Percentiles rank a stretch among this genome's conserved stretches.
Evolutionary conservation across 2,329 filamentous ascomycete genomes (phyloP).

Genomic region (Lasiodiplodia gonubiensis): DNA sequence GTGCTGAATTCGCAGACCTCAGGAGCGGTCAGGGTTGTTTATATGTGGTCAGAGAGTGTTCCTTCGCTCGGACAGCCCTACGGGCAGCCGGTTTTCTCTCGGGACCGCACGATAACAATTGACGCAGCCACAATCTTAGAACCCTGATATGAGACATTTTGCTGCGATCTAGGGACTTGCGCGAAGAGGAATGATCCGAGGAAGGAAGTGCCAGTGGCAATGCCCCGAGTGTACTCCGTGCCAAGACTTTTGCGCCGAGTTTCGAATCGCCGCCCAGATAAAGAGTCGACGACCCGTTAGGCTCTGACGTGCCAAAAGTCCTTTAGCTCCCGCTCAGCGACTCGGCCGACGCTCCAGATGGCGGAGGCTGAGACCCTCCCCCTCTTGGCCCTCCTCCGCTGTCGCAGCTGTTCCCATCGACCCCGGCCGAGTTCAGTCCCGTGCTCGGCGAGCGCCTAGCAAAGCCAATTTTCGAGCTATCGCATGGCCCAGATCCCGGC

Average conservation of each 20-base stretch:
- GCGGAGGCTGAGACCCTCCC: not conserved
- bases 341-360: not conserved
- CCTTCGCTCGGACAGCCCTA: conserved; percentile 1
- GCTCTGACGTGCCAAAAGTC: not conserved
- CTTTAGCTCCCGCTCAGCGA: not conserved
- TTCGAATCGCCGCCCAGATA: conserved; percentile 10
- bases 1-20: not conserved
- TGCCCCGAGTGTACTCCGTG: conserved; percentile 16
- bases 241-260: conserved; percentile 13
- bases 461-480: not conserved
- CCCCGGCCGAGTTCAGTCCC: conserved; percentile 23
- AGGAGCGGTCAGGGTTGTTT: conserved; percentile 19
- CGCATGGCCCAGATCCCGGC: not conserved
- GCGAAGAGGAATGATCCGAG: conserved; percentile 16
- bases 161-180: conserved; percentile 4
- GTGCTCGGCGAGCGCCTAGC: not conserved
- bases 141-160: not conserved
- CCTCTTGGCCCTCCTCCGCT: conserved; percentile 14
- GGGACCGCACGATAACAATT: conserved; percentile 16
- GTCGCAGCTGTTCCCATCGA: conserved; percentile 1
- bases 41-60: not conserved
- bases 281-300: conserved; percentile 2
- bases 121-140: conserved; percentile 19
- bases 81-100: conserved; percentile 19
- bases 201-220: not conserved